These are phyloP conservation scores for Ganoderma meredithae DNA, from an alignment of 1,284 basidiomycete species.

Conservation along the genomic window DNA sequence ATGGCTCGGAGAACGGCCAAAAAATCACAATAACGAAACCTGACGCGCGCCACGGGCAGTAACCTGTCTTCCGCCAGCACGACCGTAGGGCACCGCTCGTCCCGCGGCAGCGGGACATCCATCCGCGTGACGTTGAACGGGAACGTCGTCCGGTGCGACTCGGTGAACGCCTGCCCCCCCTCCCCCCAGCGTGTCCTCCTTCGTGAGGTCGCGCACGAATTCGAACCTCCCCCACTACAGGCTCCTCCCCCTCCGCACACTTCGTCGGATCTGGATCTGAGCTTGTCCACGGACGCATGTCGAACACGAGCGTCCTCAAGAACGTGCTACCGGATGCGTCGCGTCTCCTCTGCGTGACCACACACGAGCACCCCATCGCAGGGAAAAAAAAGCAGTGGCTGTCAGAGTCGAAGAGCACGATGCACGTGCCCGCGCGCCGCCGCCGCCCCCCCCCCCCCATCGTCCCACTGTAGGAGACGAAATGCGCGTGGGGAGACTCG, in stretches of 20 bases:
- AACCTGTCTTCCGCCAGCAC: background rate
- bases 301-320: background rate
- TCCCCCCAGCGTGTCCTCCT: background rate
- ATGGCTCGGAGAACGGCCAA: too few species aligned
- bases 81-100: background rate
- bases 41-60: background rate
- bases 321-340: background rate
- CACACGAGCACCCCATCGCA: background rate
- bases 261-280: background rate
- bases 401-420: background rate
- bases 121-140: conserved; percentile 1
- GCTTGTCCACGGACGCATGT: background rate
- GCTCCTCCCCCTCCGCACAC: too few species aligned
- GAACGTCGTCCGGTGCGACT: background rate
- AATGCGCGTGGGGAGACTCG: too few species aligned
- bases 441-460: too few species aligned
- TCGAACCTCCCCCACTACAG: background rate
- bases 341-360: background rate
- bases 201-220: background rate
- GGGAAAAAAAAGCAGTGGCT: background rate
- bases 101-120: background rate
- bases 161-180: background rate
- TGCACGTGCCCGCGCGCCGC: background rate
- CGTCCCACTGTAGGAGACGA: background rate
- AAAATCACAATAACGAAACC: background rate